Evolutionary conservation across 495 filamentous ascomycete species (phyloP).

Genomic region (Penicillium dipodomyicola): DNA sequence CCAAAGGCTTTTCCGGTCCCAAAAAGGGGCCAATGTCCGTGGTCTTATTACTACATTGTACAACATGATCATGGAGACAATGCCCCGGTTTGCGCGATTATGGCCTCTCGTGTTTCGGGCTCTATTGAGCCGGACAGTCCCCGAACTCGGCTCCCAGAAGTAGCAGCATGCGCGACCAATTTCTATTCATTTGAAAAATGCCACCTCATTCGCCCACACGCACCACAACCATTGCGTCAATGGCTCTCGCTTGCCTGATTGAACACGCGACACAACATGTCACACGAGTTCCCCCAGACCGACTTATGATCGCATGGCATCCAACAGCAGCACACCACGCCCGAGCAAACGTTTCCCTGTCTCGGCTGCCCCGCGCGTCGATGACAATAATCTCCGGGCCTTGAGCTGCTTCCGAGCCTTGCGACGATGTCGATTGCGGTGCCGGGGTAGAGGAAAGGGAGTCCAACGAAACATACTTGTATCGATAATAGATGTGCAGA

Average conservation of each 20-base stretch:
- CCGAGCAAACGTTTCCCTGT: conserved; percentile 62
- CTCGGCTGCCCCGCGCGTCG: conserved; percentile 50
- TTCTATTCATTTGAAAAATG: neutral
- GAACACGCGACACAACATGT: conserved; percentile 67
- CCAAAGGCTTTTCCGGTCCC: neutral
- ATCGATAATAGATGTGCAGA: conserved; percentile 60
- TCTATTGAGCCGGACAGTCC: neutral
- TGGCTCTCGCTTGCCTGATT: conserved; percentile 64
- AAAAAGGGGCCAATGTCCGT: conserved; percentile 1
- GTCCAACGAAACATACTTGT: conserved; percentile 52
- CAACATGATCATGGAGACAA: neutral
- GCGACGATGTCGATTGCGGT: conserved; percentile 10
- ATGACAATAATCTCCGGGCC: conserved; percentile 47
- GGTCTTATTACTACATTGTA: neutral
- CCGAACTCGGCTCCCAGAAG: conserved; percentile 1
- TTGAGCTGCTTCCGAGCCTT: conserved; percentile 29
- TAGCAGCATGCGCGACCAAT: neutral
- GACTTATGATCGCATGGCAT: conserved; percentile 65
- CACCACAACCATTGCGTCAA: conserved; percentile 64
- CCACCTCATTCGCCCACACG: conserved; percentile 45
- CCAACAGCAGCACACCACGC: conserved; percentile 69
- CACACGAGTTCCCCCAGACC: conserved; percentile 61
- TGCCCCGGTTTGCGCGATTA: conserved; percentile 3
- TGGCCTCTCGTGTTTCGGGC: neutral
- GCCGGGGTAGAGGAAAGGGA: conserved; percentile 41